These are phyloP conservation scores for Acrodontium crateriforme DNA, from an alignment of 2,329 filamentous ascomycete genomes.

Conservation along the genomic window DNA sequence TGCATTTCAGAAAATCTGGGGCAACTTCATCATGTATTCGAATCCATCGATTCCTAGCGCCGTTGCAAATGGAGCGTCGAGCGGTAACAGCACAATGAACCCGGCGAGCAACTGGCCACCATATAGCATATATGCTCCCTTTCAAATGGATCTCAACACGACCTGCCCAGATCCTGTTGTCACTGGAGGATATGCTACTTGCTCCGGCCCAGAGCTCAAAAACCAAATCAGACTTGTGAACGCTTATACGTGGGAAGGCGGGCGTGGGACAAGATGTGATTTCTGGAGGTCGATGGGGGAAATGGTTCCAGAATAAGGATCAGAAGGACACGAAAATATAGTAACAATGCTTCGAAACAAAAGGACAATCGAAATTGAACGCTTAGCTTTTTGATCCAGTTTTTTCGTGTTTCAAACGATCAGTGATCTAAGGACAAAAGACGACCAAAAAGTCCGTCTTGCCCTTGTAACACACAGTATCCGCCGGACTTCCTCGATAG, in stretches of 20 bases:
- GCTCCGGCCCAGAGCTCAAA: conserved; percentile 19
- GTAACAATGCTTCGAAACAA: no score
- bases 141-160: conserved; percentile 34
- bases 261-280: conserved; percentile 10
- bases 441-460: conserved; percentile 2
- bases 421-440: no score
- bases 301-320: conserved; percentile 19
- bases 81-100: conserved; percentile 5
- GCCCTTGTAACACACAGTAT: conserved; percentile 3
- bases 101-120: conserved; percentile 14
- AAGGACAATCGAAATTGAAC: no score
- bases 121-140: conserved; percentile 17
- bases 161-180: conserved; percentile 20
- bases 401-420: no score
- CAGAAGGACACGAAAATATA: no score
- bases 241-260: not conserved
- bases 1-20: conserved; percentile 31
- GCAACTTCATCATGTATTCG: conserved; percentile 32
- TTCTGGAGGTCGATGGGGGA: conserved; percentile 27
- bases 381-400: no score
- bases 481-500: conserved; percentile 2
- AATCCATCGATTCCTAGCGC: conserved; percentile 28
- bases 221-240: conserved; percentile 31
- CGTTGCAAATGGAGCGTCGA: conserved; percentile 14
- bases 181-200: conserved; percentile 8